Conservation (phyloP, 2,329 filamentous ascomycete genomes). For the Colletotrichum musae region DNA sequence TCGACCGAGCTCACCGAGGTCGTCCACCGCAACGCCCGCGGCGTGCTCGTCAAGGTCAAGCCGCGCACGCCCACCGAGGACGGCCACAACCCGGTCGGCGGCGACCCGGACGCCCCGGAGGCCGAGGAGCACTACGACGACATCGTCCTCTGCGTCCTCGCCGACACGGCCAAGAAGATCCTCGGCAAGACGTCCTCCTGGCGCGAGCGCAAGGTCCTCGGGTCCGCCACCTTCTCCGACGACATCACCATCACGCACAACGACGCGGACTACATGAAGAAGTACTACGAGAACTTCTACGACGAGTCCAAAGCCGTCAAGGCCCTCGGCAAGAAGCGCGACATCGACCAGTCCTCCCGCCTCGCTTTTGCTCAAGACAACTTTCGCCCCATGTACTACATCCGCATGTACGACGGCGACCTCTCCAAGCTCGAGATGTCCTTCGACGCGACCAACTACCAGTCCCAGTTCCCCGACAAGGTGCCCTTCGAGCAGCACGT, state of each 20-base stretch:
- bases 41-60: conserved; percentile 64
- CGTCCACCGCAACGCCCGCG: conserved; percentile 63
- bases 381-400: conserved; percentile 75
- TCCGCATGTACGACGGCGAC: conserved; percentile 69
- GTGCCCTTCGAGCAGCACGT: conserved; percentile 55
- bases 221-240: conserved; percentile 75
- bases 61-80: conserved; percentile 52
- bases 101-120: conserved; percentile 69
- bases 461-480: conserved; percentile 73
- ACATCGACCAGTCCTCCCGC: conserved; percentile 56
- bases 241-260: conserved; percentile 78
- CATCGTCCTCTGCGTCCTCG: conserved; percentile 72
- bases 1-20: conserved; percentile 69
- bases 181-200: conserved; percentile 68
- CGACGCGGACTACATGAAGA: conserved; percentile 75
- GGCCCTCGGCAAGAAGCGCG: conserved; percentile 50
- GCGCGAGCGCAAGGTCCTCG: conserved; percentile 75
- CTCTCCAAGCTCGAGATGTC: conserved; percentile 73
- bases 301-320: conserved; percentile 60
- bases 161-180: conserved; percentile 73
- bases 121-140: conserved; percentile 70
- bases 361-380: conserved; percentile 59
- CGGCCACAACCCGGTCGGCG: conserved; percentile 49
- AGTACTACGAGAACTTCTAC: conserved; percentile 75
- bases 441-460: conserved; percentile 80